Base-by-base conservation (phyloP, 2,329 filamentous ascomycete species). In the Cadophora sp. region DNA sequence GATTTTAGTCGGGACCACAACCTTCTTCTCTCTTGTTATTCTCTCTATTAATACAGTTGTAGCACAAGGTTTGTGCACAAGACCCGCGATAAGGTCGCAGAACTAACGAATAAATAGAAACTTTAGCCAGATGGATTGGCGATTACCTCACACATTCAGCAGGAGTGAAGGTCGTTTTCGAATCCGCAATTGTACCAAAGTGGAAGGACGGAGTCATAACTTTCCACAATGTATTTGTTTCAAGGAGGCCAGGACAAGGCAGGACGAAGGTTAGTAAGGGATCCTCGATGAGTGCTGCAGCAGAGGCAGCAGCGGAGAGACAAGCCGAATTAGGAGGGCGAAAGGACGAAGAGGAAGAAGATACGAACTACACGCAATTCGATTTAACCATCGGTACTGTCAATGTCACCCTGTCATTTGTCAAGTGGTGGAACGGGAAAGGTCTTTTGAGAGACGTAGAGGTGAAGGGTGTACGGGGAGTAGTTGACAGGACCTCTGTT, bases 351-450 rank as follows among this genome's bases (percentile, higher is more conserved):
- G 84, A 87, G 70, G 87, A 90, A 67, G 94, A 98, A 76, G 95
- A 98, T 77, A 93, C 92, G 22, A 99, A 99, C 77, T 99, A 98
- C 79, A 97, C 94, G 0, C 96, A 99, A 74, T 99, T 97, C 74
- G 96, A 99, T 76, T 84, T 99, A 19, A 97, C 94, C 0, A 93
- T 99, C 68, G 93, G 96, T 71, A 97, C 93, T 0, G 93, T 99
- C 70, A 97, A 99, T 76, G 95, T 99, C 51, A 98, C 95, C 0
- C 80, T 99, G 29, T 99, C 96, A 0, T 98, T 99, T 74, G 86
- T 94, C n/a, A 98, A 97, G 78, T 99, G 96, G 96, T 97, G 97
- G 88, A 98, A 97, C 74, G 95, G 96, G 26, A 97, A 95, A 79
- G 96, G 96, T 0, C 85, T 97, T 6, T 83, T 99, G 9, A 91